Evolutionary conservation across 1,284 basidiomycete genomes (phyloP).

Genomic region (Ceratobasidium sp.): DNA sequence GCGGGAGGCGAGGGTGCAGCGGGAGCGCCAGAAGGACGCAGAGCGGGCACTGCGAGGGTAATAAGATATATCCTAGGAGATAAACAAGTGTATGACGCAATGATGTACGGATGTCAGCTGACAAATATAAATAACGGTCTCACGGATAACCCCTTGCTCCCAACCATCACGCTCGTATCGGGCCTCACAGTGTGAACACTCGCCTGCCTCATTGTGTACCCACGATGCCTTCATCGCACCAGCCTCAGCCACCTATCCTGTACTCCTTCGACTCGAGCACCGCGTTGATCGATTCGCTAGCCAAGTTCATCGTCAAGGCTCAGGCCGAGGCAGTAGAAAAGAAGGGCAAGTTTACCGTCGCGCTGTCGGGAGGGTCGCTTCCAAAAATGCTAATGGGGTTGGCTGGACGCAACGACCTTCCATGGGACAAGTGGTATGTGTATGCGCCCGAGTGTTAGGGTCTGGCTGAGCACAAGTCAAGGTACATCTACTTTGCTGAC

Average conservation of each 20-base stretch:
- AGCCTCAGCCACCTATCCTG: constrained; percentile 72
- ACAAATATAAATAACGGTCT: constrained; percentile 38
- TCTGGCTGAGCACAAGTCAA: constrained; percentile 56
- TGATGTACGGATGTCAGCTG: constrained; percentile 35
- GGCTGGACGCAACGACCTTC: constrained; percentile 76
- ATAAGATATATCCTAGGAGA: not conserved
- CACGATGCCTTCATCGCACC: constrained; percentile 54
- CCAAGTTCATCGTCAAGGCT: constrained; percentile 86
- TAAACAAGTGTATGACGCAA: constrained; percentile 9
- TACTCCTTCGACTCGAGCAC: constrained; percentile 75
- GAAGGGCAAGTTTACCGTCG: constrained; percentile 91
- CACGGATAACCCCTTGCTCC: constrained; percentile 40
- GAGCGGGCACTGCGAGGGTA: constrained; percentile 25
- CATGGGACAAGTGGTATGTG: constrained; percentile 95
- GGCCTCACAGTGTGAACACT: constrained; percentile 58
- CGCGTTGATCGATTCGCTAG: constrained; percentile 73
- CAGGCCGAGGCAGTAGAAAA: constrained; percentile 92
- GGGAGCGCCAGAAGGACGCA: constrained; percentile 43
- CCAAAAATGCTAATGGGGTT: constrained; percentile 86
- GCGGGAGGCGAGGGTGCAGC: constrained; percentile 62
- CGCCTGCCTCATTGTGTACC: not conserved
- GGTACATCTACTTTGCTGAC: constrained; percentile 98
- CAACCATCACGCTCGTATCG: constrained; percentile 59
- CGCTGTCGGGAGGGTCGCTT: constrained; percentile 93
- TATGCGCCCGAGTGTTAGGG: constrained; percentile 32